Percentiles rank a stretch among this genome's conserved stretches.
phyloP scores from a whole-genome alignment of 108 stramenopile genomes.

The Cylindrotheca fusiformis region DNA sequence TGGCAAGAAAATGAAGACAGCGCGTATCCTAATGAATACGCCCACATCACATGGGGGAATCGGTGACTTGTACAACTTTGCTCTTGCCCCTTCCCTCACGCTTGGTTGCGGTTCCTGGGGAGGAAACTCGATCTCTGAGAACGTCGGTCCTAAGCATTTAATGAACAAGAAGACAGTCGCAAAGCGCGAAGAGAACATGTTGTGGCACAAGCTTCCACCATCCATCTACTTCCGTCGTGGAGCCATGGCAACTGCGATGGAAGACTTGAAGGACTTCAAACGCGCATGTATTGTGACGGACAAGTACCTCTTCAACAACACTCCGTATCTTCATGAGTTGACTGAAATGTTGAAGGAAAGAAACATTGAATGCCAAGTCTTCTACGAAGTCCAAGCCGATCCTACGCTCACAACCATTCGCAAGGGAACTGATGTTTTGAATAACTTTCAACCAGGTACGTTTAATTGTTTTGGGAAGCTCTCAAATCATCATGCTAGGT shows the following conservation, averaged over 20 bases:
- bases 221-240: slow-evolving; percentile 30
- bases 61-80: slow-evolving; percentile 29
- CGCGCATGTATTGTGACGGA: slow-evolving; percentile 27
- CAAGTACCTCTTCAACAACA: slow-evolving; percentile 18
- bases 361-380: slow-evolving; percentile 25
- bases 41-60: slow-evolving; percentile 33
- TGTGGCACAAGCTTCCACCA: slow-evolving; percentile 29
- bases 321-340: slow-evolving; percentile 10
- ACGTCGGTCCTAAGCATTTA: slow-evolving; percentile 33
- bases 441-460: slow-evolving; percentile 17
- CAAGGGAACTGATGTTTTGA: slow-evolving; percentile 9
- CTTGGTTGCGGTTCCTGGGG: slow-evolving; percentile 31
- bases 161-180: slow-evolving; percentile 36
- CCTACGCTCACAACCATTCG: slow-evolving; percentile 18
- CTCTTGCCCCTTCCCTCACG: slow-evolving; percentile 29
- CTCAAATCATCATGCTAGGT: too few species aligned
- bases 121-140: slow-evolving; percentile 16
- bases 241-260: slow-evolving; percentile 21
- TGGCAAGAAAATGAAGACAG: slow-evolving; percentile 21
- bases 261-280: slow-evolving; percentile 20
- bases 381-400: slow-evolving; percentile 46
- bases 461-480: slow-evolving; percentile 26
- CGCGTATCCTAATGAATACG: slow-evolving; percentile 27
- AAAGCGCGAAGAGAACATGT: slow-evolving; percentile 29
- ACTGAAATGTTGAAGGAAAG: slow-evolving; percentile 32